phyloP scores from a whole-genome alignment of 208 protist genomes.

The Novymonas esmeraldas region DNA sequence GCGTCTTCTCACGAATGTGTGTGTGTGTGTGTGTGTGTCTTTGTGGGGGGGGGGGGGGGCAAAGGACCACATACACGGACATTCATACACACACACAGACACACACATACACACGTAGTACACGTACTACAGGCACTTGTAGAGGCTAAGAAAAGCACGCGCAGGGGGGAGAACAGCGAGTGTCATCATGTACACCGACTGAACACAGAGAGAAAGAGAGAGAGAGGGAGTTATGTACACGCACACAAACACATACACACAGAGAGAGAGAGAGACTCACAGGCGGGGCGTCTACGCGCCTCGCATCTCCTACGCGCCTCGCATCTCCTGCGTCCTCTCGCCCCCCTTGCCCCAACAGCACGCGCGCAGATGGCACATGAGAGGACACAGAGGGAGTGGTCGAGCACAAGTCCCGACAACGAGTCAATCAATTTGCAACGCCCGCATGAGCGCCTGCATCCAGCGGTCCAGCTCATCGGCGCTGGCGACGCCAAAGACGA shows the following conservation, averaged over 20 bases:
- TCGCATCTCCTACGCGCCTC: not conserved
- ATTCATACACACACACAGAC: no score
- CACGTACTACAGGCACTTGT: not conserved
- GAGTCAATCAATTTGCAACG: conserved; percentile 69
- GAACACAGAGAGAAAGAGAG: not conserved
- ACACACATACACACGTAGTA: no score
- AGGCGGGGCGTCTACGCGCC: not conserved
- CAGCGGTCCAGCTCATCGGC: conserved; percentile 71
- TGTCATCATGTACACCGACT: not conserved
- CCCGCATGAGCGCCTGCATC: conserved; percentile 63
- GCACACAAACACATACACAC: not conserved
- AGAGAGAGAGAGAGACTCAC: not conserved
- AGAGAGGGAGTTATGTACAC: not conserved
- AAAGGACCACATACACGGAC: no score
- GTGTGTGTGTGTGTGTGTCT: no score
- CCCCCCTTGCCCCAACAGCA: not conserved
- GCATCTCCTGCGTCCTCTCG: not conserved
- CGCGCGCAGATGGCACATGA: no score
- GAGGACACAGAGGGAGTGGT: no score
- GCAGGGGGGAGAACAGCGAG: not conserved
- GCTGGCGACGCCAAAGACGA: conserved; percentile 66
- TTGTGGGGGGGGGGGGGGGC: no score
- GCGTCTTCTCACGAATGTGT: no score
- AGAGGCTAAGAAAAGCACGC: not conserved
- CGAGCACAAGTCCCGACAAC: no score